Conservation (phyloP, 805 yeast species). For the Myxozyma melibiosi region DNA sequence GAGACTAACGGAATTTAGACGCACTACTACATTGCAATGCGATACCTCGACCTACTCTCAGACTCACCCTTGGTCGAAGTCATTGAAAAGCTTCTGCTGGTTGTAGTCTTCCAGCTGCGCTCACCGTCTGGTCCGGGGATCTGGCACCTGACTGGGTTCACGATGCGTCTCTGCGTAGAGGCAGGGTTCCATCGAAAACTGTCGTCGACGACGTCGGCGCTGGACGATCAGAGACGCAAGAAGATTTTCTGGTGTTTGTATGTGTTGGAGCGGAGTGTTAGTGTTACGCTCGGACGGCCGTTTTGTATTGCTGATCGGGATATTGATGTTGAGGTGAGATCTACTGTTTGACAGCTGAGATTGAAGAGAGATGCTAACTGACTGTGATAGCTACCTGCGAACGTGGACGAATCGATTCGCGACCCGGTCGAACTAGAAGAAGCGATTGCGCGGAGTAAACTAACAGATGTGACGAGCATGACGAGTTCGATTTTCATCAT, state of each 20-base stretch:
- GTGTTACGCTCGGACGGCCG: conserved; percentile 29
- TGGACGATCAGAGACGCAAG: conserved; percentile 28
- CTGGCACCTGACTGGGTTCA: conserved; percentile 33
- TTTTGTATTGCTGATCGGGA: conserved; percentile 32
- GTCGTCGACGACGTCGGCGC: conserved; percentile 9
- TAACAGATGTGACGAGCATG: conserved; percentile 20
- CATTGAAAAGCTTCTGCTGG: conserved; percentile 26
- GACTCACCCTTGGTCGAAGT: conserved; percentile 28
- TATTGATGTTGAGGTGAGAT: conserved; percentile 29
- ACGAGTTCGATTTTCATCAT: conserved; percentile 26
- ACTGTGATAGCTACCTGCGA: conserved; percentile 24
- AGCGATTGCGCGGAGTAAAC: conserved; percentile 16
- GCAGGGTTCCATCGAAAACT: conserved; percentile 30
- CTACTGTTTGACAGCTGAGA: neutral
- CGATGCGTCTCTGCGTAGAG: conserved; percentile 28
- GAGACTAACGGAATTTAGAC: conserved; percentile 3
- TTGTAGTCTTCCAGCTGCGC: conserved; percentile 28
- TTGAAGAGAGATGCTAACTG: neutral
- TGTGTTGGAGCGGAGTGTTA: conserved; percentile 29
- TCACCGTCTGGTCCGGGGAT: conserved; percentile 33
- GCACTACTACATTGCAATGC: conserved; percentile 26
- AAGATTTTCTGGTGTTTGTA: conserved; percentile 29
- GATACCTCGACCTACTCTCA: conserved; percentile 24
- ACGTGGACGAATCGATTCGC: conserved; percentile 29
- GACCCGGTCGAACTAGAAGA: conserved; percentile 23